These are phyloP conservation scores for Tremella fuciformis DNA, from an alignment of 768 basidiomycete genomes.

Conservation along the genomic window DNA sequence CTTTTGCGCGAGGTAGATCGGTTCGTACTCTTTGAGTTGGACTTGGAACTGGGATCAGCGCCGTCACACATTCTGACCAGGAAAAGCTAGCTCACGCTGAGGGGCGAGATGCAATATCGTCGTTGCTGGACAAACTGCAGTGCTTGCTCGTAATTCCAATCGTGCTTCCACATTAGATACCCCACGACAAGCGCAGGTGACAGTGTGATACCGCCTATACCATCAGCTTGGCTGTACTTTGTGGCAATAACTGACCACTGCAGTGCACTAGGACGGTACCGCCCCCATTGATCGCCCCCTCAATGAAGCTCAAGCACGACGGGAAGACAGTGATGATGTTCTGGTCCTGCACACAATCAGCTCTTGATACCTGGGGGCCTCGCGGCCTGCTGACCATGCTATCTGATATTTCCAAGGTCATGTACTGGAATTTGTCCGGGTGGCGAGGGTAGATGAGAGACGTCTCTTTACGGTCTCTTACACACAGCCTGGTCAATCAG, in stretches of 20 bases:
- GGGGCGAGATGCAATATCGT: constrained; percentile 50
- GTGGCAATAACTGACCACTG: constrained; percentile 32
- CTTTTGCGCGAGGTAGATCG: constrained; percentile 34
- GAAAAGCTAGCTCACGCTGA: constrained; percentile 41
- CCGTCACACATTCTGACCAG: constrained; percentile 7
- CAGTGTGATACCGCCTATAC: constrained; percentile 49
- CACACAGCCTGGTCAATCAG: constrained; percentile 39
- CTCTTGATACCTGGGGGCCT: no score
- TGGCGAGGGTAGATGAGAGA: constrained; percentile 47
- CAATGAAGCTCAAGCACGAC: constrained; percentile 42
- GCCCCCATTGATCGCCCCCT: constrained; percentile 34
- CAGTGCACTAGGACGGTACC: constrained; percentile 51
- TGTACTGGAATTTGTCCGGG: constrained; percentile 46
- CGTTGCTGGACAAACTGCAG: constrained; percentile 45
- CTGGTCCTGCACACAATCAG: constrained; percentile 42
- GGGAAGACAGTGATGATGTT: constrained; percentile 50
- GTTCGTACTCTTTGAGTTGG: constrained; percentile 46
- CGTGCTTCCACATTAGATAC: constrained; percentile 49
- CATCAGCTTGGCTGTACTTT: neutral
- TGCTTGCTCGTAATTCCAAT: constrained; percentile 40
- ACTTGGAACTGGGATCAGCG: constrained; percentile 23
- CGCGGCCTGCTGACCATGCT: constrained; percentile 34
- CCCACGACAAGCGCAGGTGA: constrained; percentile 50
- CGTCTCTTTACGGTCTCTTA: constrained; percentile 47
- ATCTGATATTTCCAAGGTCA: constrained; percentile 51